These are phyloP conservation scores for Lasiosphaeria miniovina DNA, from an alignment of 495 filamentous ascomycete species.

Conservation along the genomic window DNA sequence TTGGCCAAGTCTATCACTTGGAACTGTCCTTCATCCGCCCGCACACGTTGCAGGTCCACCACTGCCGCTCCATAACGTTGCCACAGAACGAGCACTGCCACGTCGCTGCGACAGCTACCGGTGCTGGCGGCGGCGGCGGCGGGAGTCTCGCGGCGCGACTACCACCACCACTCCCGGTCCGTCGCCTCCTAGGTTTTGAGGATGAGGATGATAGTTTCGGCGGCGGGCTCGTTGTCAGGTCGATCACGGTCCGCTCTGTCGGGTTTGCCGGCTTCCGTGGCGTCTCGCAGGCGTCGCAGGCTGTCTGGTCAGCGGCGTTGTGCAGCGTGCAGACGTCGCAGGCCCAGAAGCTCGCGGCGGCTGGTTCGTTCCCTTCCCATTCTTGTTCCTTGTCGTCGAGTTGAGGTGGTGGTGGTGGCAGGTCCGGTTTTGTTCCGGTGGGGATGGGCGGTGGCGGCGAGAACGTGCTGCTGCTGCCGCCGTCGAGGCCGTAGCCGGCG, in stretches of 20 bases:
- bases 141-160: neutral
- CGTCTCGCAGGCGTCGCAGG: constrained; percentile 75
- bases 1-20: constrained; percentile 22
- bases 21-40: constrained; percentile 65
- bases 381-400: too few species aligned
- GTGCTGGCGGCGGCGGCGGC: constrained; percentile 28
- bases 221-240: constrained; percentile 13
- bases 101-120: constrained; percentile 46
- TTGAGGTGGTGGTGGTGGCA: neutral
- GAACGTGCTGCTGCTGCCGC: constrained; percentile 16
- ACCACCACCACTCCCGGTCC: constrained; percentile 10
- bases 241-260: constrained; percentile 17
- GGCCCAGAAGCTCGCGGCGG: constrained; percentile 51
- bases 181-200: neutral
- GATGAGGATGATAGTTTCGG: neutral
- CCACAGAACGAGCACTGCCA: constrained; percentile 72
- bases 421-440: constrained; percentile 15
- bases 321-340: constrained; percentile 81
- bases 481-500: neutral
- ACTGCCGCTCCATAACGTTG: constrained; percentile 63
- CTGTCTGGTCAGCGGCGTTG: constrained; percentile 66
- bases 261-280: constrained; percentile 26
- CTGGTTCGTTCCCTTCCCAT: too few species aligned
- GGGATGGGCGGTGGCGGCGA: constrained; percentile 27
- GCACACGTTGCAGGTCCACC: constrained; percentile 75